Conservation (phyloP, 2,329 filamentous ascomycete species). For the Neurospora sp. region DNA sequence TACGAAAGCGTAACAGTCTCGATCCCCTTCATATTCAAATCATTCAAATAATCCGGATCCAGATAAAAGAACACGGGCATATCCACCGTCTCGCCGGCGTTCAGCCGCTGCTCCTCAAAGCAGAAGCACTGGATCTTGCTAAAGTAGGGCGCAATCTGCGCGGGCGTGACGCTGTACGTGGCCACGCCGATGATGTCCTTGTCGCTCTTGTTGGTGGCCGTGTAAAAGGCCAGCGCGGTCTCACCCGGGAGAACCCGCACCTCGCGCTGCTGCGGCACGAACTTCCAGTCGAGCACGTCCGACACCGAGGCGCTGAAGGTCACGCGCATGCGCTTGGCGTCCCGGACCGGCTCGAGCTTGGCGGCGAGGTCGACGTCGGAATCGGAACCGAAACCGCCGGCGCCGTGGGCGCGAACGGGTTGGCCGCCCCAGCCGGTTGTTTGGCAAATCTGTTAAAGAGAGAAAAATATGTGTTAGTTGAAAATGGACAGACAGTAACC, state of each 20-base stretch:
- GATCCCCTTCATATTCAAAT: constrained; percentile 85
- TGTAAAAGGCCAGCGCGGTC: constrained; percentile 95
- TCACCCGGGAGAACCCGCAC: constrained; percentile 92
- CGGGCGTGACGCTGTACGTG: constrained; percentile 94
- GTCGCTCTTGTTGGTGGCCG: constrained; percentile 81
- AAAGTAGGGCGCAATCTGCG: constrained; percentile 93
- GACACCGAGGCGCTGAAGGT: constrained; percentile 95
- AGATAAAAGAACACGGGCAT: constrained; percentile 99
- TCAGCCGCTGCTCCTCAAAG: constrained; percentile 92
- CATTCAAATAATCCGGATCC: constrained; percentile 87
- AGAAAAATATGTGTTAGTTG: constrained; percentile 5
- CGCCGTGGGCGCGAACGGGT: constrained; percentile 69
- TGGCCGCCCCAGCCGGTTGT: constrained; percentile 89
- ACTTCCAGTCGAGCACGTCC: constrained; percentile 94
- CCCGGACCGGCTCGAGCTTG: constrained; percentile 70
- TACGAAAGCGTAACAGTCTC: constrained; percentile 95
- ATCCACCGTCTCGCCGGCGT: constrained; percentile 92
- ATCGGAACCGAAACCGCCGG: constrained; percentile 22
- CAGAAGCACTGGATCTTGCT: constrained; percentile 99
- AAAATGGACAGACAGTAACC: background rate
- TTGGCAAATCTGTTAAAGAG: constrained; percentile 56
- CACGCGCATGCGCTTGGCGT: constrained; percentile 78
- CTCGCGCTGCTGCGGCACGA: constrained; percentile 91
- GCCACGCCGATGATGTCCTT: constrained; percentile 96
- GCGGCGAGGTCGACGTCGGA: constrained; percentile 55